Percentiles rank a stretch among this genome's conserved stretches.
These are phyloP conservation scores for Cutaneotrichosporon sp. DNA, from an alignment of 1,284 basidiomycete genomes.

Conservation along the genomic window DNA sequence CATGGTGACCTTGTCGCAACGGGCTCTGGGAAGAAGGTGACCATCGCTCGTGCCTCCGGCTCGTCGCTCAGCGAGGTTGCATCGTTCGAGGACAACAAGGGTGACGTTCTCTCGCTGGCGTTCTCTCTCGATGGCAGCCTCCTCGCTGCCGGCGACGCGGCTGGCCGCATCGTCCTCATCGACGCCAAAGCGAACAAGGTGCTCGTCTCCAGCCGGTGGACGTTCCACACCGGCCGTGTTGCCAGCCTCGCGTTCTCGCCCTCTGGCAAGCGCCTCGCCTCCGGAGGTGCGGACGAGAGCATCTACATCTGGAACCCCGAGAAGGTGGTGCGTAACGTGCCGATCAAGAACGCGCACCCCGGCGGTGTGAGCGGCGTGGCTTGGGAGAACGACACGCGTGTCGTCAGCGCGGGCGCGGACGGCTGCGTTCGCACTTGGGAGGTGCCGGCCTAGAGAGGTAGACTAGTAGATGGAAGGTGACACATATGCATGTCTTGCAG, in stretches of 20 bases:
- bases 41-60: conserved; percentile 49
- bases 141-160: conserved; percentile 74
- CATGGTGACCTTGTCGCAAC: conserved; percentile 43
- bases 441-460: background rate
- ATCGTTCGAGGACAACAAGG: conserved; percentile 69
- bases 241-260: conserved; percentile 74
- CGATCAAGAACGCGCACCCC: conserved; percentile 78
- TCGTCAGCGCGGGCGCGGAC: conserved; percentile 80
- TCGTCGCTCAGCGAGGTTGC: conserved; percentile 27
- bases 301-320: conserved; percentile 84
- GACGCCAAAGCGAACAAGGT: conserved; percentile 68
- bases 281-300: conserved; percentile 86
- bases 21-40: conserved; percentile 60
- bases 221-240: conserved; percentile 81
- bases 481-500: conserved; percentile 8
- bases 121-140: conserved; percentile 75
- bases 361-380: conserved; percentile 77
- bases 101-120: conserved; percentile 70
- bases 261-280: conserved; percentile 73
- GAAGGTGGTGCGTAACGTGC: conserved; percentile 73
- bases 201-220: conserved; percentile 74
- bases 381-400: conserved; percentile 66
- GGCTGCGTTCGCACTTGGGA: conserved; percentile 73
- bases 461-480: conserved; percentile 1
- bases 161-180: conserved; percentile 51